These are phyloP conservation scores for Furculomyces boomerangus DNA, from an alignment of 371 early-diverging fungal genomes.

Conservation along the genomic window DNA sequence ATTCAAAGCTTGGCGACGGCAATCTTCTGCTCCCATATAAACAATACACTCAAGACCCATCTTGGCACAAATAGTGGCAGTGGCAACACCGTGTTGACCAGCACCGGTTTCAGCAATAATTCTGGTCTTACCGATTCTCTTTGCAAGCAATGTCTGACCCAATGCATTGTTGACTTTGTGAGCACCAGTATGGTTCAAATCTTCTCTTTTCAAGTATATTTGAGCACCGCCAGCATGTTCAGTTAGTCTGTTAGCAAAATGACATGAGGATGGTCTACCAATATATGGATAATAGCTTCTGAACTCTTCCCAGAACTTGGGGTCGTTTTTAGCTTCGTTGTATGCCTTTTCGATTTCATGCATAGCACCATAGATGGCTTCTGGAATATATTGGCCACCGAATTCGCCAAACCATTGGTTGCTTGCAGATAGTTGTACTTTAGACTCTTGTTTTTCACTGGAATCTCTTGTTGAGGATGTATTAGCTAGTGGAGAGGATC, in stretches of 20 bases:
- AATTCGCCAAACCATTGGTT: slow-evolving; percentile 78
- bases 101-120: slow-evolving; percentile 98
- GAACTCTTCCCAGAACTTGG: slow-evolving; percentile 78
- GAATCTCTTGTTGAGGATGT: slow-evolving; percentile 16
- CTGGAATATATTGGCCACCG: slow-evolving; percentile 94
- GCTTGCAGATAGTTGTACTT: slow-evolving; percentile 14
- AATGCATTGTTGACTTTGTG: slow-evolving; percentile 98
- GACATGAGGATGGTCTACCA: slow-evolving; percentile 76
- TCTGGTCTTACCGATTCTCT: slow-evolving; percentile 84
- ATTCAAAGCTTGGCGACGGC: slow-evolving; percentile 81
- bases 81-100: slow-evolving; percentile 96
- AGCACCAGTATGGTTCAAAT: slow-evolving; percentile 94
- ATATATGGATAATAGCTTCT: slow-evolving; percentile 77
- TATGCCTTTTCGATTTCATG: slow-evolving; percentile 74
- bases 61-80: slow-evolving; percentile 95
- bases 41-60: slow-evolving; percentile 87
- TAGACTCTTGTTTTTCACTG: slow-evolving; percentile 4
- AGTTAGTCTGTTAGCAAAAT: slow-evolving; percentile 71
- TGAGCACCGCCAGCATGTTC: slow-evolving; percentile 57
- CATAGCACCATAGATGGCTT: slow-evolving; percentile 82
- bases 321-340: slow-evolving; percentile 59
- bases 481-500: slow-evolving; percentile 22
- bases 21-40: slow-evolving; percentile 95
- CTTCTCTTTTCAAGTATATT: slow-evolving; percentile 96
- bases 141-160: slow-evolving; percentile 83